These are phyloP conservation scores for Cantharellus cinnabarinus DNA, from an alignment of 768 basidiomycete genomes.

Conservation along the genomic window DNA sequence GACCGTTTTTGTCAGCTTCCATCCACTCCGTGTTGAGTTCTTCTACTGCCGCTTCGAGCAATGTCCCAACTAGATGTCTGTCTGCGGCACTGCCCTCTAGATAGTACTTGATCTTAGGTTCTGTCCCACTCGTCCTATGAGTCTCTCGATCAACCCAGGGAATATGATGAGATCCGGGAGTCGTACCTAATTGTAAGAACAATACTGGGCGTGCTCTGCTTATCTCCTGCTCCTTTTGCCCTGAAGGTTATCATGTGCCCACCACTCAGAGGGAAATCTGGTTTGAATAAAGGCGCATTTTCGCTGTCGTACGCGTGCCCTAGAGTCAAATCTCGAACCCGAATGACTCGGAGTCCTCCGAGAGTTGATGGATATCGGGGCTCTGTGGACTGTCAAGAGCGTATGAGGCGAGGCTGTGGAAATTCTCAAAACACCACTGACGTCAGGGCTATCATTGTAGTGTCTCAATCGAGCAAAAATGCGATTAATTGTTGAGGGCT, in stretches of 20 bases:
- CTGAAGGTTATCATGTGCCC: constrained; percentile 77
- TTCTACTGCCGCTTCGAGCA: constrained; percentile 35
- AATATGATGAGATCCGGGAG: background rate
- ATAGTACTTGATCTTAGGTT: constrained; percentile 80
- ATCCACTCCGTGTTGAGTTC: constrained; percentile 53
- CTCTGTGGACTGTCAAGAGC: background rate
- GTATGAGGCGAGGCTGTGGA: background rate
- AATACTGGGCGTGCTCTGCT: constrained; percentile 21
- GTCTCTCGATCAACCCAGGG: background rate
- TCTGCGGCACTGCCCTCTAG: constrained; percentile 56
- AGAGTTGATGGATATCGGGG: background rate
- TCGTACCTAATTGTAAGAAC: constrained; percentile 49
- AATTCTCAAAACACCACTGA: background rate
- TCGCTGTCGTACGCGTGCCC: constrained; percentile 47
- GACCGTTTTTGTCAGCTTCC: constrained; percentile 31
- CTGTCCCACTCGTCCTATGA: constrained; percentile 66
- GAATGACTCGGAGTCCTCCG: constrained; percentile 32
- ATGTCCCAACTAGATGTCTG: constrained; percentile 22
- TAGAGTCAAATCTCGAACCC: constrained; percentile 53
- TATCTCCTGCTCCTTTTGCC: constrained; percentile 23
- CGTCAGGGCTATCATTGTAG: constrained; percentile 17
- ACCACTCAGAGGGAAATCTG: constrained; percentile 46
- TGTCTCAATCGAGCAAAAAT: constrained; percentile 52
- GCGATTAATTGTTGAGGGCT: constrained; percentile 38
- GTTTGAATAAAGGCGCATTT: constrained; percentile 43